Evolutionary conservation across 2,329 filamentous ascomycete species (phyloP).

Genomic region (Rutstroemia sp.): DNA sequence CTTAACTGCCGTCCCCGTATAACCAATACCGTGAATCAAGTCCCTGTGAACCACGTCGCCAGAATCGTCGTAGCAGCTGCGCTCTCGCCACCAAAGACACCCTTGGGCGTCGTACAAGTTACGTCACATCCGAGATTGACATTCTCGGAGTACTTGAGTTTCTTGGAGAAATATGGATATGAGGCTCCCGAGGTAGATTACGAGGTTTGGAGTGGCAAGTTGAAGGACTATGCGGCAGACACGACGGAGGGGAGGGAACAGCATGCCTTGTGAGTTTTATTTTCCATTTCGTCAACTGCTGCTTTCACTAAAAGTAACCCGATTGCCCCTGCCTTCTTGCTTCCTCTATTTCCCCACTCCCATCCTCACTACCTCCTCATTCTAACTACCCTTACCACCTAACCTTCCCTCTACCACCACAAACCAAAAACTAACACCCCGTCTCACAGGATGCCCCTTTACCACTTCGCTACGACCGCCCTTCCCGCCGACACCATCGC

Average conservation of each 20-base stretch:
- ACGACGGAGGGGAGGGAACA: constrained; percentile 48
- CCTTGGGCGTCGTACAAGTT: constrained; percentile 60
- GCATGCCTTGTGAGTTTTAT: constrained; percentile 49
- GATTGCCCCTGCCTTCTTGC: no score
- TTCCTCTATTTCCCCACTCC: neutral
- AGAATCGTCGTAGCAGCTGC: constrained; percentile 69
- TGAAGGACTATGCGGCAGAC: constrained; percentile 48
- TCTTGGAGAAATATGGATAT: constrained; percentile 68
- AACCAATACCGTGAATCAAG: constrained; percentile 79
- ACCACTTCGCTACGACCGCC: constrained; percentile 64
- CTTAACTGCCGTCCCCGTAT: constrained; percentile 67
- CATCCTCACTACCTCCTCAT: neutral
- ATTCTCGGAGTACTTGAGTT: constrained; percentile 69
- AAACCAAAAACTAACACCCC: constrained; percentile 2
- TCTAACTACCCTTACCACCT: neutral
- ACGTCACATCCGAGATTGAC: constrained; percentile 72
- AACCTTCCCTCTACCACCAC: neutral
- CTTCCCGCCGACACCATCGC: constrained; percentile 61
- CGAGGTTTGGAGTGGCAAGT: constrained; percentile 56
- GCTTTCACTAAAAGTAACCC: no score
- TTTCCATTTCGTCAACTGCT: neutral
- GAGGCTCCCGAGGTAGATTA: constrained; percentile 60
- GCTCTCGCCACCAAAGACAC: constrained; percentile 14
- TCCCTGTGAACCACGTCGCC: constrained; percentile 79
- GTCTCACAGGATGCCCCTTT: constrained; percentile 49